phyloP scores from a whole-genome alignment of 768 basidiomycete genomes.

The Termitomyces sp. region DNA sequence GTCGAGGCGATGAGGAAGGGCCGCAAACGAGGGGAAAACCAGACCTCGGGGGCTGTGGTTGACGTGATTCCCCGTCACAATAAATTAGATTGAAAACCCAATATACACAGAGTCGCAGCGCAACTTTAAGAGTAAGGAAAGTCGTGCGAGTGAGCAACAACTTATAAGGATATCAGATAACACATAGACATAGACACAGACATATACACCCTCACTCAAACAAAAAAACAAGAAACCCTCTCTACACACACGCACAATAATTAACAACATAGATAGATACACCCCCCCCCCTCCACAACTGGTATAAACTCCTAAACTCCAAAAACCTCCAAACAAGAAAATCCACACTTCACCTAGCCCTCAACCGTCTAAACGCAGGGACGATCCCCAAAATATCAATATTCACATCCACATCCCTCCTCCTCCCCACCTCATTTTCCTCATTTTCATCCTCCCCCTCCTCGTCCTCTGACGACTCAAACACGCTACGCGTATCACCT shows the following conservation, averaged over 20 bases:
- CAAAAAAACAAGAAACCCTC: background rate
- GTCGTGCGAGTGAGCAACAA: too few species aligned
- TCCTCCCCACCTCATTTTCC: background rate
- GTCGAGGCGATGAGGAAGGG: too few species aligned
- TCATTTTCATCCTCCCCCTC: background rate
- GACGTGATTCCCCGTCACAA: too few species aligned
- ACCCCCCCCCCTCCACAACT: too few species aligned
- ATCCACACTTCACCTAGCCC: background rate
- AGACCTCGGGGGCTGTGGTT: too few species aligned
- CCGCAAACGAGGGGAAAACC: too few species aligned
- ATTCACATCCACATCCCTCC: conserved; percentile 7
- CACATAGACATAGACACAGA: too few species aligned
- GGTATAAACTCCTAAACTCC: background rate
- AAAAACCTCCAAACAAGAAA: background rate
- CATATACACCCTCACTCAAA: too few species aligned
- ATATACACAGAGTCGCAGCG: too few species aligned
- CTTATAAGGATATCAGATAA: too few species aligned
- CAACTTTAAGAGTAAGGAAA: too few species aligned
- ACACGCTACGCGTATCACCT: background rate
- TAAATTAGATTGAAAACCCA: too few species aligned
- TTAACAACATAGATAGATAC: background rate
- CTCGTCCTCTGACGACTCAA: background rate
- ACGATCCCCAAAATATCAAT: background rate
- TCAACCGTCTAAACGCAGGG: conserved; percentile 1
- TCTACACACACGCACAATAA: background rate